These are phyloP conservation scores for Podochytrium sp. DNA, from an alignment of 192 early-diverging fungal species.

Conservation along the genomic window DNA sequence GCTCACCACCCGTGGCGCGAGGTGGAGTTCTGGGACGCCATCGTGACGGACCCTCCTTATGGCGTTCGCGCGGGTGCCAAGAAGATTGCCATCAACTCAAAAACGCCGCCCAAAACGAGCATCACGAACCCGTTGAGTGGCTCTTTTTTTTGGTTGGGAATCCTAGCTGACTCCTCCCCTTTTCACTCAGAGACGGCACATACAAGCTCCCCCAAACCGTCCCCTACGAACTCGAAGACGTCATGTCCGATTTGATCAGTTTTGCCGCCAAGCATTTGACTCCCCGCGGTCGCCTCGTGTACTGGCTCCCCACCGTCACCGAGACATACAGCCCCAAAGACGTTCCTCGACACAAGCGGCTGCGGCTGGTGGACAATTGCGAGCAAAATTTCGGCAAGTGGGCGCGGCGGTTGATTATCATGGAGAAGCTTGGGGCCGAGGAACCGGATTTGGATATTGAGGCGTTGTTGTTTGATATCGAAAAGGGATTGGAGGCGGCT, in stretches of 20 bases:
- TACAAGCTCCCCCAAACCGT: conserved; percentile 86
- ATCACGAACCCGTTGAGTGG: conserved; percentile 39
- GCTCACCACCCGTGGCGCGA: conserved; percentile 81
- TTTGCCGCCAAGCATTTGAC: conserved; percentile 82
- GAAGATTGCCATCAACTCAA: conserved; percentile 72
- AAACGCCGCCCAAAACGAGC: conserved; percentile 25
- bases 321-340: conserved; percentile 73
- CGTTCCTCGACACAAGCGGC: conserved; percentile 79
- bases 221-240: conserved; percentile 93
- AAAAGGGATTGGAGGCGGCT: background rate
- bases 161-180: conserved; percentile 17
- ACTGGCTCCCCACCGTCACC: conserved; percentile 93
- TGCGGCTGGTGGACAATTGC: conserved; percentile 85
- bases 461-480: conserved; percentile 8
- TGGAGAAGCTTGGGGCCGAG: conserved; percentile 78
- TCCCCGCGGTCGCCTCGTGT: conserved; percentile 83
- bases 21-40: conserved; percentile 74
- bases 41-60: conserved; percentile 94
- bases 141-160: background rate
- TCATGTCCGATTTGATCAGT: conserved; percentile 79
- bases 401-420: conserved; percentile 89
- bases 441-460: conserved; percentile 30
- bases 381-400: conserved; percentile 95
- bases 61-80: conserved; percentile 97
- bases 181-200: conserved; percentile 43